Conservation (phyloP, 1,139 yeast species). For the Pneumocystis jirovecii region DNA sequence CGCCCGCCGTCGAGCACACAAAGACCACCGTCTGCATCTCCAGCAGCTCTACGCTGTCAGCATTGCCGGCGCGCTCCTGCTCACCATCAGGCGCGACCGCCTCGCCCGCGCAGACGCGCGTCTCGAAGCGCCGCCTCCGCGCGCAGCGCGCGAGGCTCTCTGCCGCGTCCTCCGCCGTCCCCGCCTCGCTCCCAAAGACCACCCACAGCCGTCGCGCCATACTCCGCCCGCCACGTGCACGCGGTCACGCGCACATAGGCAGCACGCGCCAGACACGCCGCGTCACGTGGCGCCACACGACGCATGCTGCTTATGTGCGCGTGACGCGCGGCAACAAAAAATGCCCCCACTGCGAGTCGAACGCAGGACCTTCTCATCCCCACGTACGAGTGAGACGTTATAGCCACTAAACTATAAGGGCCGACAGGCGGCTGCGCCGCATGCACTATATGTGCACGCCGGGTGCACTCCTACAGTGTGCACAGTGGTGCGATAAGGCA, state of each 20-base stretch:
- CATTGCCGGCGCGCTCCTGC: background rate
- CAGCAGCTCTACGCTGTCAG: slow-evolving; percentile 20
- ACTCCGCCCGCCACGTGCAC: background rate
- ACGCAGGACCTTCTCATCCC: slow-evolving; percentile 1
- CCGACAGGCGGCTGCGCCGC: too few relatives aligned
- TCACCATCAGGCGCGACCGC: slow-evolving; percentile 16
- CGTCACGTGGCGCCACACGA: too few relatives aligned
- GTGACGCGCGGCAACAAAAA: background rate
- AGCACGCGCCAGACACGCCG: too few relatives aligned
- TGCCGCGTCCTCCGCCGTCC: slow-evolving; percentile 81
- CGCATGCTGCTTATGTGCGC: too few relatives aligned
- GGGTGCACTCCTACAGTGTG: too few relatives aligned
- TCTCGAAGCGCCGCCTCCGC: slow-evolving; percentile 41
- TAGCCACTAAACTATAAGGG: slow-evolving; percentile 1
- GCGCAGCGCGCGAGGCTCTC: slow-evolving; percentile 41
- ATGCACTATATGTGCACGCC: too few relatives aligned
- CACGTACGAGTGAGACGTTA: background rate
- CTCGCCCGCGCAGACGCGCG: slow-evolving; percentile 44
- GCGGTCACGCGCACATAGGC: too few relatives aligned
- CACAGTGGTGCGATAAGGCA: too few relatives aligned
- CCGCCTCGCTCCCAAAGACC: slow-evolving; percentile 85
- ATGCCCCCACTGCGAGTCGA: slow-evolving; percentile 1
- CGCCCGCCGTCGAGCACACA: slow-evolving; percentile 84
- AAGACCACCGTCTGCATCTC: slow-evolving; percentile 42
- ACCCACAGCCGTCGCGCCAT: slow-evolving; percentile 31